Percentiles rank a stretch among this genome's conserved stretches.
Conservation (phyloP, 2,329 filamentous ascomycete genomes). For the Xylaria multiplex region DNA sequence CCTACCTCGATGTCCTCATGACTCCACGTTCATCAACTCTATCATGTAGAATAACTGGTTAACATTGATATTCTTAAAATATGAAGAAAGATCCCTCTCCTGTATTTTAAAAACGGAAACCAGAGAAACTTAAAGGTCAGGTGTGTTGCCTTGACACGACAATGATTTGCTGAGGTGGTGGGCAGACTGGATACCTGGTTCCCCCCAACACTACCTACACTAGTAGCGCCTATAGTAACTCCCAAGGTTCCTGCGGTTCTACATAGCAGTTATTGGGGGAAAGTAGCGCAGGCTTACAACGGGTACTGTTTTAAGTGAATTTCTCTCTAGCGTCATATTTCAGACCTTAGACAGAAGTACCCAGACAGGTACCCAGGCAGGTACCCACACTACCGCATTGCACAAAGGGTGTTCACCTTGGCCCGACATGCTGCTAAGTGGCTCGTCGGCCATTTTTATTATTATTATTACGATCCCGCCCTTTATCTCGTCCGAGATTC, state of each 20-base stretch:
- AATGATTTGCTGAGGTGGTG: slow-evolving; percentile 27
- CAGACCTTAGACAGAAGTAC: background rate
- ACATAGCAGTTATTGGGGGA: no score
- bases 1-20: background rate
- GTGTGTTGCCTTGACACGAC: slow-evolving; percentile 4
- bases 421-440: slow-evolving; percentile 23
- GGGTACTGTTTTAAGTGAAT: slow-evolving; percentile 9
- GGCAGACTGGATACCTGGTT: slow-evolving; percentile 19
- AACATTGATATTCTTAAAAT: background rate
- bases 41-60: background rate
- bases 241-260: background rate
- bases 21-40: background rate
- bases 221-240: slow-evolving; percentile 1
- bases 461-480: slow-evolving; percentile 30
- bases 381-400: slow-evolving; percentile 20
- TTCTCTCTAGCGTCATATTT: slow-evolving; percentile 16
- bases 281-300: no score
- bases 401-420: slow-evolving; percentile 13
- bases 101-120: no score
- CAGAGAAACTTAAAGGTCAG: background rate
- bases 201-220: slow-evolving; percentile 17
- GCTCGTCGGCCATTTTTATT: slow-evolving; percentile 35
- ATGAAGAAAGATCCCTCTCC: no score
- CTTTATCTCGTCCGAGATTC: slow-evolving; percentile 21
- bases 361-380: no score